Evolutionary conservation across 768 basidiomycete species (phyloP).

Genomic region (Lentinula raphanica): DNA sequence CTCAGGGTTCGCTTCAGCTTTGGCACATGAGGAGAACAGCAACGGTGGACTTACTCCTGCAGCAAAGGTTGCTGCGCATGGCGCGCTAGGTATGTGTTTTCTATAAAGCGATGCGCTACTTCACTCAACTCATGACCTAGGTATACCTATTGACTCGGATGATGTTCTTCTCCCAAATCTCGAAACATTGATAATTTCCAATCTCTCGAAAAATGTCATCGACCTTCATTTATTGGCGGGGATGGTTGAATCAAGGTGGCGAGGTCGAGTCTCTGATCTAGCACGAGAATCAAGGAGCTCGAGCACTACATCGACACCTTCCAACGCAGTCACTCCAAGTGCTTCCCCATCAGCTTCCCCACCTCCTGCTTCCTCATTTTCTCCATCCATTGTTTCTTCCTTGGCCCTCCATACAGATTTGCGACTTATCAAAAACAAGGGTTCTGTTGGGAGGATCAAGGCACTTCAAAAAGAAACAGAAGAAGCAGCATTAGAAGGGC

Average conservation of each 20-base stretch:
- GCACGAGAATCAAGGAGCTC: too few relatives aligned
- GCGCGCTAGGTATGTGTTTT: neutral
- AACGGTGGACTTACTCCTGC: neutral
- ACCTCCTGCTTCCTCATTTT: neutral
- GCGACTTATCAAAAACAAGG: conserved; percentile 3
- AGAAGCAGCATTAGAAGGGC: neutral
- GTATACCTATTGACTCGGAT: neutral
- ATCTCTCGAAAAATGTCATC: neutral
- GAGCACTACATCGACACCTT: neutral
- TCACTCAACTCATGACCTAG: neutral
- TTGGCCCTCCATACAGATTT: neutral
- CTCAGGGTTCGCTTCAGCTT: neutral
- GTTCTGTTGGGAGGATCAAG: conserved; percentile 1
- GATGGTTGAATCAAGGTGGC: neutral
- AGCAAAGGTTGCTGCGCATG: neutral
- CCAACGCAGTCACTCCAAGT: neutral
- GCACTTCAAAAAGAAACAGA: neutral
- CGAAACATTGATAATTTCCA: neutral
- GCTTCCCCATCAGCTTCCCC: neutral
- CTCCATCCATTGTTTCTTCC: neutral
- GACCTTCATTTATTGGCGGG: conserved; percentile 1
- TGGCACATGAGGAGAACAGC: neutral
- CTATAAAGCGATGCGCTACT: too few relatives aligned
- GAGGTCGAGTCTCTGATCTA: neutral
- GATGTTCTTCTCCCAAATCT: neutral